Evolutionary conservation across 805 yeast genomes (phyloP), one percentile per base, ranked within the genome.

Genomic region (Lipomyces starkeyi): DNA sequence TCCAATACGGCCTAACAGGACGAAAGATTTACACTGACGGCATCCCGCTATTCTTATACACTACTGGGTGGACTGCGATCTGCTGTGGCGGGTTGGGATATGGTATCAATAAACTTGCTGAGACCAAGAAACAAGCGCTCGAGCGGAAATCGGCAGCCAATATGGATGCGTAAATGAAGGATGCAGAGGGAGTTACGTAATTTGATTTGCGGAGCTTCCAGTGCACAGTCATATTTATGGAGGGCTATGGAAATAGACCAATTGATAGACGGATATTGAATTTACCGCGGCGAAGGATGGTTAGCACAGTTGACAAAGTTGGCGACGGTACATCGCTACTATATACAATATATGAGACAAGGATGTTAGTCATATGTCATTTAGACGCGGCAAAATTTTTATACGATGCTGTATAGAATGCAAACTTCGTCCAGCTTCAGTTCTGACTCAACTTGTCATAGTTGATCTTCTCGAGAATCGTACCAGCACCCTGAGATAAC

Each of bases 401-500:
- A 17, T 43, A n/a, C 49, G 11, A 43, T n/a, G 6, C 49, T 43
- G 49, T 43, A 43, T 8, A 43, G n/a, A 43, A 43, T 43, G 49
- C 37, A 27, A 11, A 6, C 22, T 47, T 22, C 9, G 49, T 2
- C 40, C 29, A 59, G 14, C 13, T 3, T 59, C 8, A 35, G 13
- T 47, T 9, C n/a, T 59, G 37, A 37, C 58, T 35, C 47, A 63
- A 85, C 77, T 85, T 87, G 64, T 87, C 88, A 73, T 87, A 87
- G 75, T 92, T 91, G 73, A 94, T 91, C 72, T 83, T 87, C 74
- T 92, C 95, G 72, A 94, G 83, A 61, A 94, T 94, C 64, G 80
- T 81, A 78, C 89, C 91, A 14, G 97, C 98, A 56, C 99, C 99
- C 68, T 85, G 83, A 20, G 82, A 84, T 57, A 88, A 84, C 80